Base-by-base conservation (phyloP, 2,329 filamentous ascomycete genomes). In the Fusarium fracticaudum region DNA sequence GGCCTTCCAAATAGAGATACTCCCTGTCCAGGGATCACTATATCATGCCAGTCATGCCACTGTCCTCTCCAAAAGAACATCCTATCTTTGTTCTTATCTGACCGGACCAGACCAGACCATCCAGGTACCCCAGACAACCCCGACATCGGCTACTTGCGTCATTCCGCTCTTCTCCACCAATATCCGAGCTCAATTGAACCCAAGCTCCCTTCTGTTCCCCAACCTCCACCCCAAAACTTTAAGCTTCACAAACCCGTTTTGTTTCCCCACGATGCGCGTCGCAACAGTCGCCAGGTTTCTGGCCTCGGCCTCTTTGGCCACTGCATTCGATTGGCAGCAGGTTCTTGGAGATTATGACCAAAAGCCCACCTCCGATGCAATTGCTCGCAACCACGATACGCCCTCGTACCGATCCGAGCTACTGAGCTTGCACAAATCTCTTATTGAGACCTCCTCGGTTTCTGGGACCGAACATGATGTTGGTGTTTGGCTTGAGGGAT, bases 371-470 rank as follows among this genome's bases (percentile, higher is more conserved):
- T 18, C 53, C 8, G 57, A 26, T 33, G 31, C 37, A 5, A n/a
- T 41, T 10, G 11, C 37, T 2, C 14, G 37, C 1, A 55, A 55
- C 37, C 11, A 31, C 41, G 71, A 78, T 60, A 75, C 79, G 38
- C 81, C 82, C 9, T 73, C 79, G 29, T 84, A 83, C 72, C 86
- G 88, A 43, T 75, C 83, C 7, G 80, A 84, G 44, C 87, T 98
- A 2, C 87, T 97, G 48, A 87, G 87, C 24, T 87, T 97, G 18
- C 95, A 97, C 84, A 90, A 91, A 60, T 88, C 90, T 22, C 89
- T 98, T n/a, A 87, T 95, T 37, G 86, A 92, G 66, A 92, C 92
- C 50, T 87, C 92, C 57, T 97, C 94, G 2, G 88, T 94, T 71
- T 91, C 89, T 7, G 89, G 89, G 51, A 87, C 91, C 71, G 95